Evolutionary conservation across 441 rosid genomes (phyloP).

Genomic region (Omphalea diandra): DNA sequence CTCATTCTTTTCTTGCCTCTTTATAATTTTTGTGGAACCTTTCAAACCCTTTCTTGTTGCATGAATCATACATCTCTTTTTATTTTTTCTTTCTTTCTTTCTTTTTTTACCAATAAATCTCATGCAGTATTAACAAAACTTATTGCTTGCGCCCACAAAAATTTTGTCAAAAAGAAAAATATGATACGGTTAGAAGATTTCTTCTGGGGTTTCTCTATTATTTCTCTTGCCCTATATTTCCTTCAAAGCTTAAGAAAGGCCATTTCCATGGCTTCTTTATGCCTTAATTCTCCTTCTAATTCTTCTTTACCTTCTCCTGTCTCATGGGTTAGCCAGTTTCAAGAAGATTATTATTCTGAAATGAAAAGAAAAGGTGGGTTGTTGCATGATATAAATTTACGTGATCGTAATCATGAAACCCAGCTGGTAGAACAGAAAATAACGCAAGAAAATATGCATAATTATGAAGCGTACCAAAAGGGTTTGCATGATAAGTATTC

Average conservation of each 20-base stretch:
- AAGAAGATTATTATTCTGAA: too few species aligned
- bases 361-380: too few species aligned
- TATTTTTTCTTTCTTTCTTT: neutral
- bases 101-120: neutral
- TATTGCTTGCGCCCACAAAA: slow-evolving; percentile 3
- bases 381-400: too few species aligned
- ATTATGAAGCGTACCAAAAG: slow-evolving; percentile 18
- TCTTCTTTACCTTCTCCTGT: slow-evolving; percentile 13
- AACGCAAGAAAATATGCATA: neutral
- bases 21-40: neutral
- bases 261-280: slow-evolving; percentile 23
- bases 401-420: neutral
- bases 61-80: slow-evolving; percentile 2
- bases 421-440: neutral
- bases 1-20: neutral
- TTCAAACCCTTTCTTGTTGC: neutral
- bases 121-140: slow-evolving; percentile 3
- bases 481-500: neutral
- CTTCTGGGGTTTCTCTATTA: slow-evolving; percentile 26
- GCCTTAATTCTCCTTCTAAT: slow-evolving; percentile 16
- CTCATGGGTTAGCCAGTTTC: slow-evolving; percentile 21
- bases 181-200: slow-evolving; percentile 30
- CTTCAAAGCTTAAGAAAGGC: slow-evolving; percentile 15
- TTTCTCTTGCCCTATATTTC: slow-evolving; percentile 19
- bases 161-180: slow-evolving; percentile 7